Base-by-base conservation (phyloP, 2,329 filamentous ascomycete species). In the Fusarium lateritium region DNA sequence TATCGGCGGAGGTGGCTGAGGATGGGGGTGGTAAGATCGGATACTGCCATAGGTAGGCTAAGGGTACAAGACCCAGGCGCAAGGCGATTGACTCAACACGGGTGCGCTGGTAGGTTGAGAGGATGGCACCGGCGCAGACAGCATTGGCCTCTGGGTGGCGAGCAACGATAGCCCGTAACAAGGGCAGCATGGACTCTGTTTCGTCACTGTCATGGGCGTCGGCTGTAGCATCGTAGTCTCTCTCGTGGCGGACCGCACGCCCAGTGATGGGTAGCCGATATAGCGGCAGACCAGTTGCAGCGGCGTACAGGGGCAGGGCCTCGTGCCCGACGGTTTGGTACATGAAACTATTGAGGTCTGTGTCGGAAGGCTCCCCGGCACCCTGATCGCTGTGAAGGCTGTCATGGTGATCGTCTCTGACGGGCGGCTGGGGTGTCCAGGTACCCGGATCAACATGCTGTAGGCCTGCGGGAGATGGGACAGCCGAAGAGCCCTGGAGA, bases 321-420 rank as follows among this genome's bases (percentile, higher is more conserved):
- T 89, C 86, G 80, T 98, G 94, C 14, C 96, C 96, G 63, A 98
- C 93, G 5, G 96, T 99, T 83, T 99, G 96, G 84, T 98, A 99
- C 96, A 99, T 99, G 89, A 96, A 98, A 82, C 94, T 98, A 80
- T 99, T 94, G 73, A 97, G 86, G 78, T 98, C 82, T 47, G 75
- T 78, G 46, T 83, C 77, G 54, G 71, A 60, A 62, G 61, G 17
- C 57, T 71, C 60, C 47, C 63, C 60, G 34, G 47, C 40, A 33
- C 51, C 44, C 40, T 66, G 44, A 55, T 39, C 43, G 47, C 56
- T 13, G 47, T 62, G 40, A 50, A 47, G 21, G 24, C 39, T 54
- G 46, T 53, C 55, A 67, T 63, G 39, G 42, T n/a, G 45, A 43
- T 43, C 14, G 26, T 52, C 44, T 43, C 34, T 33, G 36, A 49